Conservation (phyloP, 305 asterid genomes). For the Fraxinus ornus region DNA sequence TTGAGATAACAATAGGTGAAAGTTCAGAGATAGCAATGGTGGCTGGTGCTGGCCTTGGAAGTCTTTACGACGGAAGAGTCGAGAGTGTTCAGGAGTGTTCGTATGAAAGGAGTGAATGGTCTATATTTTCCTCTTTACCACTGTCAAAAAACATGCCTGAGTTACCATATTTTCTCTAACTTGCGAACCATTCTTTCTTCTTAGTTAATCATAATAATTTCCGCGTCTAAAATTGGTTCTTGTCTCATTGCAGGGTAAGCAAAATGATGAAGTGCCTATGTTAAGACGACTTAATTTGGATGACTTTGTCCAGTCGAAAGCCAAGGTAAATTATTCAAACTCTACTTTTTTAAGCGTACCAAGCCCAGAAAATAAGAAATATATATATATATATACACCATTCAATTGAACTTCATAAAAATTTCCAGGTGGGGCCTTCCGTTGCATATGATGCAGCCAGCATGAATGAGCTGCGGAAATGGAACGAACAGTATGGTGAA, state of each 20-base stretch:
- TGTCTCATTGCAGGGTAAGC: conserved; percentile 47
- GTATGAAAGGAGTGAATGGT: not conserved
- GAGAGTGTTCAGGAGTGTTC: not conserved
- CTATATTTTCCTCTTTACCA: not conserved
- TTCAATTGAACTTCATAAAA: not conserved
- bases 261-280: conserved; percentile 35
- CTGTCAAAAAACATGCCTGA: not conserved
- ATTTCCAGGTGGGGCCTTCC: conserved; percentile 88
- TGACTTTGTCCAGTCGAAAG: conserved; percentile 73
- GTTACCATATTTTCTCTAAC: conserved; percentile 4
- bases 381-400: not conserved
- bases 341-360: not conserved
- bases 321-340: conserved; percentile 59
- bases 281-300: conserved; percentile 72
- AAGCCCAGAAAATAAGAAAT: not conserved
- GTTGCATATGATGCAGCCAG: conserved; percentile 96
- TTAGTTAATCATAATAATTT: not conserved
- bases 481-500: conserved; percentile 98
- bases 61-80: not conserved
- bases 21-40: not conserved
- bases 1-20: not conserved
- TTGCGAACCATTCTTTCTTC: not conserved
- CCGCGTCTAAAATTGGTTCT: not conserved
- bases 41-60: not conserved
- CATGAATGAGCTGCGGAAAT: conserved; percentile 92